Percentiles rank a stretch among this genome's conserved stretches.
Conservation (phyloP, 2,329 filamentous ascomycete genomes). For the Rosellinia necatrix region DNA sequence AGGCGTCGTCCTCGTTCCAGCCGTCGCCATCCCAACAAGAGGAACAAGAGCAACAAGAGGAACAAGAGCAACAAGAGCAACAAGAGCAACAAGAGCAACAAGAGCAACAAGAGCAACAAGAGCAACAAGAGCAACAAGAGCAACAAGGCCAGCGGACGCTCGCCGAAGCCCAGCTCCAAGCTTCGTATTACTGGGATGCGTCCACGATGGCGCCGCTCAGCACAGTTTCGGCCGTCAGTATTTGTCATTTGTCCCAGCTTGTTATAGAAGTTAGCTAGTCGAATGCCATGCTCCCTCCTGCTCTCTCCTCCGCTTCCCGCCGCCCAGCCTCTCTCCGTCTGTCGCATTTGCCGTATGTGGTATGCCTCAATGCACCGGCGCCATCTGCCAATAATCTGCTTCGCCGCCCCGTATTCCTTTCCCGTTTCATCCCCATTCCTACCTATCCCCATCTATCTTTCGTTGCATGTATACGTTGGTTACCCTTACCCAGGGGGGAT, state of each 20-base stretch:
- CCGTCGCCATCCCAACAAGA: too few species aligned
- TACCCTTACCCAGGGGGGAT: too few species aligned
- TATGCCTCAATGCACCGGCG: neutral
- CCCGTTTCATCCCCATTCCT: neutral
- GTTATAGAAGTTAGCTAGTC: constrained; percentile 4
- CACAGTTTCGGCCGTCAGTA: constrained; percentile 58
- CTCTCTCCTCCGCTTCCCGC: too few species aligned
- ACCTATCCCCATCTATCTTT: too few species aligned
- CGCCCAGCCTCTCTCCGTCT: neutral
- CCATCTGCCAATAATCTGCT: neutral
- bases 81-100: constrained; percentile 4
- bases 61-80: constrained; percentile 1
- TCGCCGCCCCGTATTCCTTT: neutral
- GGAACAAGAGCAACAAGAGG: neutral
- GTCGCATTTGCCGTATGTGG: neutral
- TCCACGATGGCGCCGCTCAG: constrained; percentile 62
- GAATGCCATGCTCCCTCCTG: neutral
- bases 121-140: constrained; percentile 3
- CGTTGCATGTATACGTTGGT: too few species aligned
- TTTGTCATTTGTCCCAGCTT: constrained; percentile 9
- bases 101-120: neutral
- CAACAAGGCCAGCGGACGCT: constrained; percentile 5
- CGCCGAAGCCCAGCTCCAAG: constrained; percentile 30
- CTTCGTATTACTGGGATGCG: constrained; percentile 61
- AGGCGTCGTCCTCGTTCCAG: constrained; percentile 12